Evolutionary conservation across 768 basidiomycete species (phyloP).

Genomic region (Cyathus striatus): DNA sequence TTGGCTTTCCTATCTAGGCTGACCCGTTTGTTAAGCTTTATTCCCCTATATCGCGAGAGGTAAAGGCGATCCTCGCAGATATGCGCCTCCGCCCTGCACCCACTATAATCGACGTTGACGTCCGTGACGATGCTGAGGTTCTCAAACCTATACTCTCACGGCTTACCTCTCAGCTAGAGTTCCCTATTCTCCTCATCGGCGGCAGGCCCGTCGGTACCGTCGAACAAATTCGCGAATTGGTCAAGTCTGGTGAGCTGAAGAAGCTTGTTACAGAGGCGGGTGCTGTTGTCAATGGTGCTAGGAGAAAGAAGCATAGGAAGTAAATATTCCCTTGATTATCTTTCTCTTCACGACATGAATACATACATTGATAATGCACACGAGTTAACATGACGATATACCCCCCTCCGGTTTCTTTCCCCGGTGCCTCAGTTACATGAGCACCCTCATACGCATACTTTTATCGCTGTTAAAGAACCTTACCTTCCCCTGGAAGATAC

Average conservation of each 20-base stretch:
- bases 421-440: too few relatives aligned
- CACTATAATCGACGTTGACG: conserved; percentile 66
- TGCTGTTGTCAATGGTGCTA: conserved; percentile 46
- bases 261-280: conserved; percentile 50
- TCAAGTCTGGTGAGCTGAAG: conserved; percentile 46
- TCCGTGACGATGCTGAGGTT: conserved; percentile 65
- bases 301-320: conserved; percentile 48
- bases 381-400: too few relatives aligned
- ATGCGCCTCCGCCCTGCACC: conserved; percentile 60
- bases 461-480: too few relatives aligned
- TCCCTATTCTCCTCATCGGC: conserved; percentile 68
- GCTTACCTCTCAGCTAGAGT: conserved; percentile 44
- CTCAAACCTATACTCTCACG: conserved; percentile 58
- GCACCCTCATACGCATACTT: too few relatives aligned
- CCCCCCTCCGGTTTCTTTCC: too few relatives aligned
- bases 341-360: conserved; percentile 13
- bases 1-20: not conserved
- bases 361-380: too few relatives aligned
- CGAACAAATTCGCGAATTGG: conserved; percentile 44
- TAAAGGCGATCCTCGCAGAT: conserved; percentile 51
- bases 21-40: conserved; percentile 37
- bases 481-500: too few relatives aligned
- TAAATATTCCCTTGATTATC: conserved; percentile 6
- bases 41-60: conserved; percentile 61
- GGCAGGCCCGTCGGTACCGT: conserved; percentile 53